Percentiles rank a stretch among this genome's conserved stretches.
phyloP scores from a whole-genome alignment of 148 eudicot genomes.

The Chenopodium formosanum region DNA sequence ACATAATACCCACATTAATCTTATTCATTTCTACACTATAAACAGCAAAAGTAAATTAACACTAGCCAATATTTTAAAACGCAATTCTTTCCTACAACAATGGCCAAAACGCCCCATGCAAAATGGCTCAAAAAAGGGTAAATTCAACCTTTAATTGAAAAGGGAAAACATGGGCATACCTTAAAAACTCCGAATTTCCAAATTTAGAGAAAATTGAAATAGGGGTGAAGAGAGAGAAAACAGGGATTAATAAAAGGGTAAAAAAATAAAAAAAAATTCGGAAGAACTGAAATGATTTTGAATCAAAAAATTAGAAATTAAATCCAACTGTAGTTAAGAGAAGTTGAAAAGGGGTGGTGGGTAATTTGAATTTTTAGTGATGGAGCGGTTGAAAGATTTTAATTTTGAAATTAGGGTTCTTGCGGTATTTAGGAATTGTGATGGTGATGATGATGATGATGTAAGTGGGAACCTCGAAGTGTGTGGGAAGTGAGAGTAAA shows the following conservation, averaged over 20 bases:
- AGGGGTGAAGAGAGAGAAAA: not conserved
- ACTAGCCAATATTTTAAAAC: not conserved
- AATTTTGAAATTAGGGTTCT: constrained; percentile 33
- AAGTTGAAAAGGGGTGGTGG: not conserved
- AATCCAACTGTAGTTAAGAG: not conserved
- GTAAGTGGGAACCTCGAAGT: constrained; percentile 14
- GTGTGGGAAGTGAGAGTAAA: constrained; percentile 17
- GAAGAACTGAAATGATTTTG: not conserved
- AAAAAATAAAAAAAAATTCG: too few relatives aligned
- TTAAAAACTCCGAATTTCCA: not conserved
- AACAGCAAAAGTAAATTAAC: not conserved
- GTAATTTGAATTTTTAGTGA: not conserved
- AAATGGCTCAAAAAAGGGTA: not conserved
- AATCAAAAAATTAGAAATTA: not conserved
- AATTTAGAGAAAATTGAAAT: not conserved
- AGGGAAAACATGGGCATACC: constrained; percentile 20
- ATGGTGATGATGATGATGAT: not conserved
- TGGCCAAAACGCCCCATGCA: not conserved
- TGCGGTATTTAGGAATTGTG: not conserved
- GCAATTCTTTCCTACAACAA: not conserved
- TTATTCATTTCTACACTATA: not conserved
- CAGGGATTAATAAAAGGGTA: not conserved
- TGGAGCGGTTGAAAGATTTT: not conserved
- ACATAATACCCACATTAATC: not conserved
- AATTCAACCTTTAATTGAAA: constrained; percentile 2